phyloP scores from a whole-genome alignment of 805 yeast genomes.

The Candida yuanshanica region DNA sequence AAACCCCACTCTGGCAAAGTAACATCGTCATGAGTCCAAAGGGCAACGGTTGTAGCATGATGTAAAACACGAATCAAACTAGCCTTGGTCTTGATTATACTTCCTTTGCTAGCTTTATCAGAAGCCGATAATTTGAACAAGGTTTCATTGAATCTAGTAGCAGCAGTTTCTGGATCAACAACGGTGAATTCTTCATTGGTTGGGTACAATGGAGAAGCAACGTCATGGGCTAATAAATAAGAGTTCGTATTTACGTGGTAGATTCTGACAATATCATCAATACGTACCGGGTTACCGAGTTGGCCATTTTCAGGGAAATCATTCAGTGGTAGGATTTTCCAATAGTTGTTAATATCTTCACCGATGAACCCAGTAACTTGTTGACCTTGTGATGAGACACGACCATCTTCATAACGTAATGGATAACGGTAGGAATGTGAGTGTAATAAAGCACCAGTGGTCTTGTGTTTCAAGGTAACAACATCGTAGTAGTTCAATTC shows the following conservation, averaged over 20 bases:
- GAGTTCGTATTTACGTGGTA: slow-evolving; percentile 79
- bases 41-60: slow-evolving; percentile 80
- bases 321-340: slow-evolving; percentile 73
- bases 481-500: slow-evolving; percentile 71
- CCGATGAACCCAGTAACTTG: slow-evolving; percentile 74
- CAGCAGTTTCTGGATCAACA: slow-evolving; percentile 53
- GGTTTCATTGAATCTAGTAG: slow-evolving; percentile 60
- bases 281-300: slow-evolving; percentile 45
- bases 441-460: slow-evolving; percentile 73
- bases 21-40: slow-evolving; percentile 88
- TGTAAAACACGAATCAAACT: slow-evolving; percentile 69
- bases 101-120: slow-evolving; percentile 44
- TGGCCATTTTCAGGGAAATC: slow-evolving; percentile 37
- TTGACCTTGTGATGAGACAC: slow-evolving; percentile 90
- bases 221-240: slow-evolving; percentile 83
- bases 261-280: slow-evolving; percentile 73
- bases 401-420: slow-evolving; percentile 90
- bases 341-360: slow-evolving; percentile 63
- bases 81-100: slow-evolving; percentile 61
- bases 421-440: slow-evolving; percentile 78
- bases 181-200: slow-evolving; percentile 94
- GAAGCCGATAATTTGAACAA: slow-evolving; percentile 67
- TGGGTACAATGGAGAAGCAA: slow-evolving; percentile 87
- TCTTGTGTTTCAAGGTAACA: slow-evolving; percentile 74
- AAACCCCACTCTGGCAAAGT: slow-evolving; percentile 94